Evolutionary conservation across 768 basidiomycete genomes (phyloP).

Genomic region (Rhodotorula babjevae): DNA sequence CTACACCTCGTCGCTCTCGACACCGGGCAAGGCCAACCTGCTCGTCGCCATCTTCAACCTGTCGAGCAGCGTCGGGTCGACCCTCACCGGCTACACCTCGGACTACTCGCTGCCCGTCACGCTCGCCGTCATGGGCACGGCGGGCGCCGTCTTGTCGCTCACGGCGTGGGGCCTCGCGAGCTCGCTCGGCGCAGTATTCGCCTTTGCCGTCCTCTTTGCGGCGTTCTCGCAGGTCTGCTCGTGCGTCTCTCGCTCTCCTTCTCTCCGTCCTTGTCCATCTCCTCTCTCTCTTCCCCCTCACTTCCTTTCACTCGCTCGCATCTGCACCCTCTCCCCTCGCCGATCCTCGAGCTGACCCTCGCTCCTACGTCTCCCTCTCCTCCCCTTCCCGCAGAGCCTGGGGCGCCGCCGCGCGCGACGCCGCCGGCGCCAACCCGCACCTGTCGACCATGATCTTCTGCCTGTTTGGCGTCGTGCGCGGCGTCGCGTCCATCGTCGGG

Average conservation of each 20-base stretch:
- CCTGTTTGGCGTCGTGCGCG: constrained; percentile 17
- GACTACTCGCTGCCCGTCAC: constrained; percentile 9
- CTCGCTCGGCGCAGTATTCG: constrained; percentile 13
- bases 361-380: no score
- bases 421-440: constrained; percentile 25
- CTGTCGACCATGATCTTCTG: constrained; percentile 19
- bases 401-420: constrained; percentile 1
- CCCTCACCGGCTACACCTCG: not conserved
- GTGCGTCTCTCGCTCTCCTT: not conserved
- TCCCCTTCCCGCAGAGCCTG: not conserved
- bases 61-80: constrained; percentile 9
- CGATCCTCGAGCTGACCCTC: no score
- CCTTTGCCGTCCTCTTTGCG: constrained; percentile 19
- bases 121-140: constrained; percentile 1
- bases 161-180: constrained; percentile 5
- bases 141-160: constrained; percentile 7
- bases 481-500: constrained; percentile 18
- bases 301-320: not conserved
- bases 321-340: no score
- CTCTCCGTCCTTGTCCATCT: no score
- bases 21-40: not conserved
- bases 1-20: constrained; percentile 16
- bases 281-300: no score
- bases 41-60: constrained; percentile 29
- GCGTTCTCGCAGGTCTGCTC: constrained; percentile 8